phyloP scores from a whole-genome alignment of 2,329 filamentous ascomycete species.

The Alternaria viburni region DNA sequence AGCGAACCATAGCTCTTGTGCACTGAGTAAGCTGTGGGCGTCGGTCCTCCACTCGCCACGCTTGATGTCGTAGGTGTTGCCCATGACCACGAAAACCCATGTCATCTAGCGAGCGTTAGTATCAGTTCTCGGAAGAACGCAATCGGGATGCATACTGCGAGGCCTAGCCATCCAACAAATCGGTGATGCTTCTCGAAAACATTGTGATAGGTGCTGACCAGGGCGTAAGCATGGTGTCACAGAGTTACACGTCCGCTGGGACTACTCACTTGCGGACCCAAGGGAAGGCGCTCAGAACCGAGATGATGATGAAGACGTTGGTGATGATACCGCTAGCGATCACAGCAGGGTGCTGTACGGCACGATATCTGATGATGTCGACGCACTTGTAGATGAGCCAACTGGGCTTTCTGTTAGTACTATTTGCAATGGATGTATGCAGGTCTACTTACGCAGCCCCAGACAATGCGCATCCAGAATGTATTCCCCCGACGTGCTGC shows the following conservation, averaged over 20 bases:
- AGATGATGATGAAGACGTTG: constrained; percentile 45
- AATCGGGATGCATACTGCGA: constrained; percentile 32
- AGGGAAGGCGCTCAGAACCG: constrained; percentile 43
- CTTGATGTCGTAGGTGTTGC: constrained; percentile 45
- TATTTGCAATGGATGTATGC: background rate
- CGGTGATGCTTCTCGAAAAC: constrained; percentile 46
- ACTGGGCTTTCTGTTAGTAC: constrained; percentile 22
- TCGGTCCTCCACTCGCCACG: constrained; percentile 36
- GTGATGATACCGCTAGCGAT: constrained; percentile 43
- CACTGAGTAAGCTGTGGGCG: constrained; percentile 36
- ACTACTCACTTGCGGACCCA: constrained; percentile 45
- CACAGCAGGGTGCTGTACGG: constrained; percentile 40
- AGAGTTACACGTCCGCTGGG: background rate
- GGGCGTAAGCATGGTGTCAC: constrained; percentile 17
- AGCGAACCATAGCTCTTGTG: constrained; percentile 46
- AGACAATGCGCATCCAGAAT: constrained; percentile 45
- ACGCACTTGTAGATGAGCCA: constrained; percentile 46
- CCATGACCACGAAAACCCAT: constrained; percentile 45
- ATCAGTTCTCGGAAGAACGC: background rate
- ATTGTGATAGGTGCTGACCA: constrained; percentile 42
- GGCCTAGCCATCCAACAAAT: constrained; percentile 45
- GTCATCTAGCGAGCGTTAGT: constrained; percentile 35
- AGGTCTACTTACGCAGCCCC: constrained; percentile 36
- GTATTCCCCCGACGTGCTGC: constrained; percentile 44
- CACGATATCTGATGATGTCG: constrained; percentile 42